Evolutionary conservation across 2,329 filamentous ascomycete genomes (phyloP), one percentile per base, ranked within the genome.

Genomic region (Akanthomyces uredinophilus): DNA sequence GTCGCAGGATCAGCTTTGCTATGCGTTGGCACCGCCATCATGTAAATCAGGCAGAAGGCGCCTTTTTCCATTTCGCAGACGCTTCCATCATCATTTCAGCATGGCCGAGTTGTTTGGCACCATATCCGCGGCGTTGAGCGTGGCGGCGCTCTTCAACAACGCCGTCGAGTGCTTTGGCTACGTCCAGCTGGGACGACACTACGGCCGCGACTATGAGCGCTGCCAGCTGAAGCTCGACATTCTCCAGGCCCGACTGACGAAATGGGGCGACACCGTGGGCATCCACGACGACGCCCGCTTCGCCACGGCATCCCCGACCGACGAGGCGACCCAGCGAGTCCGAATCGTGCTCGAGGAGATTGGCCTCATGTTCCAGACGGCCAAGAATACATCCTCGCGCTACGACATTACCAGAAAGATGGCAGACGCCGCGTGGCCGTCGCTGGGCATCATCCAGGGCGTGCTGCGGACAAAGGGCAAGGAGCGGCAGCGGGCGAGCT

Each of bases 141-240:
- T 78, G 2, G 74, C 73, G 22, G 64, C 67, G 2, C 62, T 74
- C 14, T 78, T 79, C 51, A 75, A 72, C 49, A 70, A 70, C 61
- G 76, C 72, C 50, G 68, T 79, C 44, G 69, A 73, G 41, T 76
- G 71, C 62, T 79, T 80, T 63, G 70, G 74, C 22, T 75, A 75
- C 63, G 64, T 79, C 52, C 73, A 79, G 52, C 66, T 78, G 1
- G 73, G 73, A 22, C 68, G 66, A 0, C 65, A 68, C 41, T 76
- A 76, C 50, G 72, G 69, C 0, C 43, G 55, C 24, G 72, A 78
- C 49, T 77, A 70, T 63, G 65, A 75, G 35, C 67, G 62, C 24
- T 70, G 66, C 50, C 70, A 71, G 50, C 69, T 79, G 5, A 68
- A 66, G 18, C 68, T 78, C 3, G 68, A 74, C 59, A 64, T 71